Conservation (phyloP, 129 eudicot genomes). For the Chrysanthemum makinoi region DNA sequence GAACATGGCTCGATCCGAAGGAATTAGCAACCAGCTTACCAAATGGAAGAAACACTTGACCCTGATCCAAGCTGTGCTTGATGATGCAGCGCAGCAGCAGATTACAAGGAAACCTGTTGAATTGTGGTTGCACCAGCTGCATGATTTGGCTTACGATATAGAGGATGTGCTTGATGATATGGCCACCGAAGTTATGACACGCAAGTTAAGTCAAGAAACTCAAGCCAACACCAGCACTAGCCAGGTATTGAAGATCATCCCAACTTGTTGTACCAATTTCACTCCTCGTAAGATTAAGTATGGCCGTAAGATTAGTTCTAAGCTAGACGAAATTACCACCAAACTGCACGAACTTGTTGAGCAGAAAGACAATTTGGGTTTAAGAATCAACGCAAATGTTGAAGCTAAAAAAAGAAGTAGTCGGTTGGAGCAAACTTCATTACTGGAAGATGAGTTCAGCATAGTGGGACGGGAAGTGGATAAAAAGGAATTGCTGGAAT, state of each 20-base stretch:
- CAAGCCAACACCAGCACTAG: background rate
- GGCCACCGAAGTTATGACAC: background rate
- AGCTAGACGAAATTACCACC: no score
- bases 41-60: background rate
- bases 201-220: background rate
- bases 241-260: background rate
- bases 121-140: background rate
- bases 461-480: background rate
- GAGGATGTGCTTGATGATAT: background rate
- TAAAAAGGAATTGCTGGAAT: background rate
- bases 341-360: background rate
- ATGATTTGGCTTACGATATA: background rate
- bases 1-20: constrained; percentile 2
- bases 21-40: background rate
- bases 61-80: background rate
- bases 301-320: no score
- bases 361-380: background rate
- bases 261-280: background rate
- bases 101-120: background rate
- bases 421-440: background rate
- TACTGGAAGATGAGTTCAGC: background rate
- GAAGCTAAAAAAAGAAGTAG: background rate
- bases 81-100: background rate
- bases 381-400: background rate
- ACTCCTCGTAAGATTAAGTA: no score